A percentile compares a stretch with the other conserved stretches of the same genome.
phyloP scores from a whole-genome alignment of 768 basidiomycete species.

The Pleurotus citrinopileatus region DNA sequence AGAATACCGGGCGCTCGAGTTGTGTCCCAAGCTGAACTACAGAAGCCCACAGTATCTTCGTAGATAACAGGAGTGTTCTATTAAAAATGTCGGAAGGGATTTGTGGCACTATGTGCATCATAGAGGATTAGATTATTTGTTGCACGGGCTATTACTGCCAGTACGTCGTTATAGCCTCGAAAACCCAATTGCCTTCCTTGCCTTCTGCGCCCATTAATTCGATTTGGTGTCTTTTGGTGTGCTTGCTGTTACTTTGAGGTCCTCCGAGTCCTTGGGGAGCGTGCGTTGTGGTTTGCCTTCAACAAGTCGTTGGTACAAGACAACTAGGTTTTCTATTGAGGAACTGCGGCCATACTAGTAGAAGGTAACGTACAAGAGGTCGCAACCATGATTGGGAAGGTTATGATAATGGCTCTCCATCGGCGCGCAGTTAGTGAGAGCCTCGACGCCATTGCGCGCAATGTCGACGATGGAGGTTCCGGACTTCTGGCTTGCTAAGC shows the following conservation, averaged over 20 bases:
- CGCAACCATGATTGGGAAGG: conserved; percentile 62
- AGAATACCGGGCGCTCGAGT: conserved; percentile 83
- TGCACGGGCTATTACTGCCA: conserved; percentile 13
- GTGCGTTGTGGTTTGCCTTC: conserved; percentile 29
- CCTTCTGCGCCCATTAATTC: not conserved
- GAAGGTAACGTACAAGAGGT: conserved; percentile 51
- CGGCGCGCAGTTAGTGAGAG: conserved; percentile 36
- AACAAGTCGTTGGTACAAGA: conserved; percentile 64
- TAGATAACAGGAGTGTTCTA: conserved; percentile 12
- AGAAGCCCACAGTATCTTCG: conserved; percentile 12
- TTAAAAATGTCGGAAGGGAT: too few species aligned
- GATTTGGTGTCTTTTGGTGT: not conserved
- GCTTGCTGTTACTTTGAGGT: not conserved
- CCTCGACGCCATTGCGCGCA: not conserved
- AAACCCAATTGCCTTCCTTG: conserved; percentile 11
- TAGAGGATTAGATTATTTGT: too few species aligned
- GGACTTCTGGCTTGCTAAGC: too few species aligned
- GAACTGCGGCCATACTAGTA: conserved; percentile 7
- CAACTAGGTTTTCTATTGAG: conserved; percentile 35
- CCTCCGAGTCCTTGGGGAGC: conserved; percentile 38
- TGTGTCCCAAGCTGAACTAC: conserved; percentile 40
- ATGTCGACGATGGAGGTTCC: too few species aligned
- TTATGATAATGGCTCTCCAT: conserved; percentile 53
- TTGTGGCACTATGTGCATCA: too few species aligned
- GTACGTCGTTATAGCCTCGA: conserved; percentile 5